Conservation (phyloP, 78 protist genomes). For the Protostelium mycophagum region DNA sequence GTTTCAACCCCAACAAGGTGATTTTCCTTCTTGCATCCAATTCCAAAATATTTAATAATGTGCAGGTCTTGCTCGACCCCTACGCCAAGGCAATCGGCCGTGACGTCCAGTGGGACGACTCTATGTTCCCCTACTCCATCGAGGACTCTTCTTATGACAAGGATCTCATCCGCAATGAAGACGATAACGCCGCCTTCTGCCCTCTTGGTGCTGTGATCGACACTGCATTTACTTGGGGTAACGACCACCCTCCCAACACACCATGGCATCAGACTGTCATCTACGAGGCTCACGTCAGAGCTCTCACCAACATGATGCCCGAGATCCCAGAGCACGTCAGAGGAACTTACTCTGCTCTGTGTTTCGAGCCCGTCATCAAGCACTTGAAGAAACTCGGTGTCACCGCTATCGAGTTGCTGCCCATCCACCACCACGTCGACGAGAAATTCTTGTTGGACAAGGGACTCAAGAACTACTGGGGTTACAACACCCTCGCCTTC, state of each 20-base stretch:
- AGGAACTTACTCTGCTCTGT: background rate
- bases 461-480: background rate
- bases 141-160: background rate
- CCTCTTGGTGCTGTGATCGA: background rate
- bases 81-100: background rate
- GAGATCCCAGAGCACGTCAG: background rate
- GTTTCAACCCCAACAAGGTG: background rate
- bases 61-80: background rate
- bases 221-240: background rate
- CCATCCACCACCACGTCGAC: conserved; percentile 1
- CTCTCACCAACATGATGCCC: background rate
- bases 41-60: background rate
- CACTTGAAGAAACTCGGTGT: background rate
- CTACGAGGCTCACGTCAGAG: background rate
- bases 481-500: background rate
- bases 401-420: background rate
- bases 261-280: background rate
- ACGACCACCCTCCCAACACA: background rate
- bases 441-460: background rate
- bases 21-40: background rate
- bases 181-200: conserved; percentile 1
- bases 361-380: background rate
- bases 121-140: background rate
- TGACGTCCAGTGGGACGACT: background rate
- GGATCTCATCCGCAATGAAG: background rate